Evolutionary conservation across 2,329 filamentous ascomycete species (phyloP), one percentile per base, ranked within the genome.

Genomic region (Aspergillus fumigatus): DNA sequence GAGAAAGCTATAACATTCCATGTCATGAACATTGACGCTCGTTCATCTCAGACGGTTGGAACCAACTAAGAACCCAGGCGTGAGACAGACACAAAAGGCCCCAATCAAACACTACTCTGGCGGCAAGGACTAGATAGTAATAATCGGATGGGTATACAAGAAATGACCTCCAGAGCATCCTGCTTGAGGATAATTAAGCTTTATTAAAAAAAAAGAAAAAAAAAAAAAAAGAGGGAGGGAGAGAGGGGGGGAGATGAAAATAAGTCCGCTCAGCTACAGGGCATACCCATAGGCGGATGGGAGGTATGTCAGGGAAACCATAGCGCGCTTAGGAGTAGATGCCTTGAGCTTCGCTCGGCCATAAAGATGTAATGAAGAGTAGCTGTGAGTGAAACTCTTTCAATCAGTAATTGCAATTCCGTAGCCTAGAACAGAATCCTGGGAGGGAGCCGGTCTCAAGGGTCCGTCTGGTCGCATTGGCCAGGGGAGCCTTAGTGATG

Each of bases 371-470:
- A 14, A 38, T 17, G 2, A 38, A 38, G 32, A 3, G 17, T 11
- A 6, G n/a, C 10, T 25, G 43, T 14, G 43, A 26, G 23, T 25
- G 19, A 14, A 25, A 11, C 2, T 26, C 14, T 9, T 25, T 47
- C 43, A 21, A 26, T 47, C 4, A 8, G 43, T 23, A 6, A 47
- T 11, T 21, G 43, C 43, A 25, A 47, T 5, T 17, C 43, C 43
- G 21, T 47, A 47, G 21, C 43, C 43, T 11, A 23, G 43, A 23
- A 47, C 7, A 23, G 43, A 47, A 14, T 47, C 43, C 43, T 59
- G 62, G 1, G 61, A 51, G 4, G 61, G 58, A 17, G 50, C 52
- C 8, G 56, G 57, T 5, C 55, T 59, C 4, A 56, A 48, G 10
- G 49, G 53, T 17, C 29, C 47, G 32, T 62, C 60, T 10, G 60